Evolutionary conservation across 2,329 filamentous ascomycete genomes (phyloP).

Genomic region (Claviceps paspali): DNA sequence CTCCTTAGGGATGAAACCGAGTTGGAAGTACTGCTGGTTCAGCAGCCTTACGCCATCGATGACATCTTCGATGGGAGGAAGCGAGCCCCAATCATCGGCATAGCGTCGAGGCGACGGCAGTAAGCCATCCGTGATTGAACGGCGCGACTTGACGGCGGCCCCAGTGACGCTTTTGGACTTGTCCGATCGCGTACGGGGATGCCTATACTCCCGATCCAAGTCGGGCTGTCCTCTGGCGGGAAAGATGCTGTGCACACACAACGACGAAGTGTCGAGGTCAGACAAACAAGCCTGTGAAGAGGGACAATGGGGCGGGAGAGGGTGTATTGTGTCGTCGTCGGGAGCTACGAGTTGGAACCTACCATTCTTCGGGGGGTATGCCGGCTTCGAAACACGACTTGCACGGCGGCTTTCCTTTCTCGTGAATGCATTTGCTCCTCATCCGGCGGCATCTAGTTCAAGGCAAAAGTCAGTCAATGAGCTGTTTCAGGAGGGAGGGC

Average conservation of each 20-base stretch:
- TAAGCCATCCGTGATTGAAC: slow-evolving; percentile 18
- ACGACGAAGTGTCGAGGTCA: neutral
- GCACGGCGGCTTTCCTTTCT: slow-evolving; percentile 32
- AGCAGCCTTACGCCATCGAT: slow-evolving; percentile 38
- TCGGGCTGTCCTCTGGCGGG: slow-evolving; percentile 37
- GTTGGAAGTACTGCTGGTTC: slow-evolving; percentile 40
- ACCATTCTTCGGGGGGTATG: slow-evolving; percentile 35
- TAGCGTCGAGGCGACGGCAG: slow-evolving; percentile 8
- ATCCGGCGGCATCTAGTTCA: slow-evolving; percentile 35
- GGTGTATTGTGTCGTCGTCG: no score
- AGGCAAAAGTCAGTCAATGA: neutral
- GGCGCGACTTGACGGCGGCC: slow-evolving; percentile 21
- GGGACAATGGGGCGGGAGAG: no score
- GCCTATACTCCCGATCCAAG: slow-evolving; percentile 38
- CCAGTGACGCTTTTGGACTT: slow-evolving; percentile 24
- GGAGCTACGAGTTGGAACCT: slow-evolving; percentile 11
- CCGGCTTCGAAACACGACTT: slow-evolving; percentile 35
- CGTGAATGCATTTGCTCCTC: slow-evolving; percentile 40
- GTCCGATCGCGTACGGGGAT: slow-evolving; percentile 35
- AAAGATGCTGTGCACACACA: slow-evolving; percentile 26
- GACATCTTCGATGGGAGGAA: slow-evolving; percentile 33
- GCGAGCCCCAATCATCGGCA: slow-evolving; percentile 30
- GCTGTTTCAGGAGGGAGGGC: no score
- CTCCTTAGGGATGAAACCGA: slow-evolving; percentile 42
- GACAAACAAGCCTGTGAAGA: neutral